These are phyloP conservation scores for Trametes meyenii DNA, from an alignment of 768 basidiomycete species.

Conservation along the genomic window DNA sequence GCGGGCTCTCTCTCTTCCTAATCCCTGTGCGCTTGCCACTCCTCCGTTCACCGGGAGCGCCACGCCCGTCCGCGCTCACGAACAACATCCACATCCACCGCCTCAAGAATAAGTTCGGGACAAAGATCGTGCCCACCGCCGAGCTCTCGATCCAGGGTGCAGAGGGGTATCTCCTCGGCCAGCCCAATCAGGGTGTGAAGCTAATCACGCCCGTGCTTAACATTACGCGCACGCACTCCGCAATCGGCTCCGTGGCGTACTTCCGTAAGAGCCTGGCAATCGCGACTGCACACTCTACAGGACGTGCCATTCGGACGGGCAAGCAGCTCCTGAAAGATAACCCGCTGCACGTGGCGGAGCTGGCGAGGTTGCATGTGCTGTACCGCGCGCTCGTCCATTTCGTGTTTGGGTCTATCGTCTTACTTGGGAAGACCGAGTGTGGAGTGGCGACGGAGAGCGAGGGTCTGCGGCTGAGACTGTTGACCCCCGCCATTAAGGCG, in stretches of 20 bases:
- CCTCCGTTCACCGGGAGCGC: constrained; percentile 43
- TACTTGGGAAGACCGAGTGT: constrained; percentile 68
- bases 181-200: constrained; percentile 61
- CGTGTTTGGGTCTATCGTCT: constrained; percentile 55
- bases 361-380: constrained; percentile 60
- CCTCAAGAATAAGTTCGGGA: constrained; percentile 80
- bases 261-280: constrained; percentile 67
- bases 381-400: constrained; percentile 72
- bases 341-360: constrained; percentile 63
- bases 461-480: constrained; percentile 53
- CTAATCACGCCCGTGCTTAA: constrained; percentile 72
- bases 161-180: constrained; percentile 65
- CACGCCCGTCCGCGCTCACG: constrained; percentile 48
- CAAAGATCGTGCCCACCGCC: constrained; percentile 72
- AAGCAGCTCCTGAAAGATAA: constrained; percentile 53
- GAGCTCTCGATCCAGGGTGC: constrained; percentile 66
- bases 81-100: constrained; percentile 74
- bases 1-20: constrained; percentile 73
- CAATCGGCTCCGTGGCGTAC: constrained; percentile 54
- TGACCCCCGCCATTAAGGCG: constrained; percentile 73
- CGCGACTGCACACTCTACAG: constrained; percentile 63
- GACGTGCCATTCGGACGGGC: constrained; percentile 58
- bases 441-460: constrained; percentile 53
- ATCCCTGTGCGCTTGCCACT: constrained; percentile 63
- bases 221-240: constrained; percentile 71